Evolutionary conservation across 2,329 filamentous ascomycete species (phyloP).

Genomic region (Trichoderma sp.): DNA sequence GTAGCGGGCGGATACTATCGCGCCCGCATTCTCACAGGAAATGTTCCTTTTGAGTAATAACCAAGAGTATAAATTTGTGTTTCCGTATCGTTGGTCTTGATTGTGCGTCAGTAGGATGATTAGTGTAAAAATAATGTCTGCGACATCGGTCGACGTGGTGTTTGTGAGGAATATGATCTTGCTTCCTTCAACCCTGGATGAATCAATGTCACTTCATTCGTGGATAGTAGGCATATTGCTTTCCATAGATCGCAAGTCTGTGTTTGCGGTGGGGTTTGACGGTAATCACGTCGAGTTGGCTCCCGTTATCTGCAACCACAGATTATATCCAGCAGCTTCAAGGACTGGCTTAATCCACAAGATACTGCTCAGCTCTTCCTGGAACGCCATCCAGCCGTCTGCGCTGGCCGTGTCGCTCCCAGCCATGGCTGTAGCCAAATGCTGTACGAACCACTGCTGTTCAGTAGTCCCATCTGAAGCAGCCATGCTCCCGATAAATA

Average conservation of each 20-base stretch:
- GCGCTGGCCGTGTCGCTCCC: background rate
- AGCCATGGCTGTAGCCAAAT: background rate
- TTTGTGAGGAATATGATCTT: background rate
- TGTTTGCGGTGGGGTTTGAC: no score
- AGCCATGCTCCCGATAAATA: slow-evolving; percentile 2
- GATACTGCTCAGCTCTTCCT: background rate
- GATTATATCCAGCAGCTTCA: background rate
- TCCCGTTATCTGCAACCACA: background rate
- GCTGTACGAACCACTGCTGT: slow-evolving; percentile 3
- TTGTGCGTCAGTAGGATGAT: background rate
- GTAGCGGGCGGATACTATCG: no score
- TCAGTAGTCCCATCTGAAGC: background rate
- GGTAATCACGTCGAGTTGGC: background rate
- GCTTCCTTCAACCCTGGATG: background rate
- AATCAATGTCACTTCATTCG: background rate
- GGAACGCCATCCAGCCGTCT: background rate
- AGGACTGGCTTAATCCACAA: background rate
- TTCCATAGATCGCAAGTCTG: fast-evolving
- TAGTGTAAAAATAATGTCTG: background rate
- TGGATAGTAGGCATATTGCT: background rate
- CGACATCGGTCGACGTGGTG: background rate
- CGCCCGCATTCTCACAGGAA: no score
- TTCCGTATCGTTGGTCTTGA: no score
- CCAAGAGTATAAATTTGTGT: no score
- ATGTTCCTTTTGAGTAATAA: no score